A percentile compares a stretch with the other conserved stretches of the same genome.
phyloP scores from a whole-genome alignment of 768 basidiomycete genomes.

The Boletus sp. region DNA sequence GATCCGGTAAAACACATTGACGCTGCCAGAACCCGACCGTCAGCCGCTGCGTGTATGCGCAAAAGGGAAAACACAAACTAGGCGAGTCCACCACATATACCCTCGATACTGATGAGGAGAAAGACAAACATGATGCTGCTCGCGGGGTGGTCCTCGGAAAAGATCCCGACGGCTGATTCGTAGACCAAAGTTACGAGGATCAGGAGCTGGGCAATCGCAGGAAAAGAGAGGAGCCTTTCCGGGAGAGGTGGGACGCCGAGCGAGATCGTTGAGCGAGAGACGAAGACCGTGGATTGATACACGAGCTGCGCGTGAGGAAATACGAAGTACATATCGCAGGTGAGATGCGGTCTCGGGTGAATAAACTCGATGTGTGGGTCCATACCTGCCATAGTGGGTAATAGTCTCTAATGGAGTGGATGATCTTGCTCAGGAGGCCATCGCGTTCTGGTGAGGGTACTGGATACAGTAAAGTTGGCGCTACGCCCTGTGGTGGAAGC shows the following conservation, averaged over 20 bases:
- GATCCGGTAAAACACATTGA: slow-evolving; percentile 82
- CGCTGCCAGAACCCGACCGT: slow-evolving; percentile 41
- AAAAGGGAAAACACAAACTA: slow-evolving; percentile 72
- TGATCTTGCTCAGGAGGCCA: slow-evolving; percentile 68
- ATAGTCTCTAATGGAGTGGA: slow-evolving; percentile 84
- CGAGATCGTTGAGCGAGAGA: slow-evolving; percentile 89
- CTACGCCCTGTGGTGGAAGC: slow-evolving; percentile 57
- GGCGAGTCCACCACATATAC: slow-evolving; percentile 87
- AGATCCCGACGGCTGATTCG: slow-evolving; percentile 69
- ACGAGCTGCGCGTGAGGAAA: slow-evolving; percentile 49
- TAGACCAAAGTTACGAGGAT: slow-evolving; percentile 61
- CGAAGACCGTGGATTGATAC: slow-evolving; percentile 88
- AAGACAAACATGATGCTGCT: slow-evolving; percentile 64
- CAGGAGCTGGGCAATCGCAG: slow-evolving; percentile 65
- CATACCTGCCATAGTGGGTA: slow-evolving; percentile 92
- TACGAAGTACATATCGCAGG: not conserved
- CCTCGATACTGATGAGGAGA: slow-evolving; percentile 79
- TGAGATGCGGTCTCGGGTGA: slow-evolving; percentile 1
- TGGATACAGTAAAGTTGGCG: slow-evolving; percentile 87
- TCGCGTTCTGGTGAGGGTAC: slow-evolving; percentile 62
- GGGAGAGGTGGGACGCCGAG: slow-evolving; percentile 81
- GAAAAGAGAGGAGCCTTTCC: slow-evolving; percentile 60
- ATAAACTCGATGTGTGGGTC: slow-evolving; percentile 4
- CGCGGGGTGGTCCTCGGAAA: slow-evolving; percentile 42
- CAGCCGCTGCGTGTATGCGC: too few relatives aligned